Percentiles rank a stretch among this genome's conserved stretches.
phyloP scores from a whole-genome alignment of 2,329 filamentous ascomycete species.

The Fusarium falciforme region DNA sequence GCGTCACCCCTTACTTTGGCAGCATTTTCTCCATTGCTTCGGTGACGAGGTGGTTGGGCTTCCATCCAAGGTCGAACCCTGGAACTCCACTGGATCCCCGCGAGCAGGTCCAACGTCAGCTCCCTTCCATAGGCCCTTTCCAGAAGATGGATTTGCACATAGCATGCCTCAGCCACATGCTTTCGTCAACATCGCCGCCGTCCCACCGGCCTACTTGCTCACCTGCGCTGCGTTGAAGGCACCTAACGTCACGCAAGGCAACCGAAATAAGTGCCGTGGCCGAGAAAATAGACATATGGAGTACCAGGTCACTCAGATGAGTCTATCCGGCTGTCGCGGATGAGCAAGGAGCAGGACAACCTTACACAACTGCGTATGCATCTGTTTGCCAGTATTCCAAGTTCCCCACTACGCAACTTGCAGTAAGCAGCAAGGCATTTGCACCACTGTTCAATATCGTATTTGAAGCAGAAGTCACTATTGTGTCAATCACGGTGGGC shows the following conservation, averaged over 20 bases:
- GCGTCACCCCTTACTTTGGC: conserved; percentile 10
- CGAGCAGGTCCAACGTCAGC: not conserved
- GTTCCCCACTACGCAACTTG: not conserved
- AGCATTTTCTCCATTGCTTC: not conserved
- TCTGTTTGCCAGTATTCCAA: not conserved
- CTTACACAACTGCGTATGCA: not conserved
- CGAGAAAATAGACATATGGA: not conserved
- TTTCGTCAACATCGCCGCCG: not conserved
- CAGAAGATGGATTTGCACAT: not conserved
- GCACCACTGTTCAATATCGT: not conserved
- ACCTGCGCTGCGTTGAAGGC: not conserved
- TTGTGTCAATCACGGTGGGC: not conserved
- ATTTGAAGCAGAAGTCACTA: not conserved
- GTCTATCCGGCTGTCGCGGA: not conserved
- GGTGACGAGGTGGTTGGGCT: conserved; percentile 8
- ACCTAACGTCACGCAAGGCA: not conserved
- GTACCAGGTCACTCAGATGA: not conserved
- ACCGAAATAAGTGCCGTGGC: not conserved
- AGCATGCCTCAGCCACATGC: not conserved
- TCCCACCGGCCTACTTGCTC: not conserved
- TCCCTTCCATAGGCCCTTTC: conserved; percentile 8
- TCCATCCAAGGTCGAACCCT: not conserved
- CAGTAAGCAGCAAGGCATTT: not conserved
- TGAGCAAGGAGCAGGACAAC: not conserved
- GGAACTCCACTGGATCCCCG: conserved; percentile 7